A percentile compares a stretch with the other conserved stretches of the same genome.
These are phyloP conservation scores for Apiospora koreana DNA, from an alignment of 2,329 filamentous ascomycete species.

Conservation along the genomic window DNA sequence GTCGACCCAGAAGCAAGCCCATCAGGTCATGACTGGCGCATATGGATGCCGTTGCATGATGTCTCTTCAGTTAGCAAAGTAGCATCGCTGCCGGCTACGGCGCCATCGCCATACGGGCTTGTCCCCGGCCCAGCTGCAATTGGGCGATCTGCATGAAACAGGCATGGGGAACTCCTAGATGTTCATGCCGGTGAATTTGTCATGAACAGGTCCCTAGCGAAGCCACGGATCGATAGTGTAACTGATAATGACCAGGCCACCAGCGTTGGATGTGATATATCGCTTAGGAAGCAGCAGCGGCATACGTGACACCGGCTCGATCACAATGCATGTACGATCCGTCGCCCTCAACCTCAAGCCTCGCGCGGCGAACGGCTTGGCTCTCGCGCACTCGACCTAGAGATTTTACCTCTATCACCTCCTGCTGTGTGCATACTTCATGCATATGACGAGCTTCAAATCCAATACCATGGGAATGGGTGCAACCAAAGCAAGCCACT, in stretches of 20 bases:
- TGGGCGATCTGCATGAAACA: conserved; percentile 6
- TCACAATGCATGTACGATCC: conserved; percentile 3
- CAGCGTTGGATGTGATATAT: not conserved
- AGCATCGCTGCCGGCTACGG: not conserved
- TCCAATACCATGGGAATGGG: conserved; percentile 1
- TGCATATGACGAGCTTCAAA: not conserved
- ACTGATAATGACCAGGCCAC: not conserved
- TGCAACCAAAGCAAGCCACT: not conserved
- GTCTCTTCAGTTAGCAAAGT: not conserved
- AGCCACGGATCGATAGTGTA: conserved; percentile 1
- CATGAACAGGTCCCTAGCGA: not conserved
- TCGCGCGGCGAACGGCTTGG: not conserved
- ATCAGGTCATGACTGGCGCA: not conserved
- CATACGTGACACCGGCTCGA: not conserved
- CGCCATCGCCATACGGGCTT: conserved; percentile 1
- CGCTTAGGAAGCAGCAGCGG: not conserved
- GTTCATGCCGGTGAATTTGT: conserved; percentile 8
- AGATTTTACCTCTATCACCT: not conserved
- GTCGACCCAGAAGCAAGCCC: not conserved
- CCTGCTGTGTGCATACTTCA: not conserved
- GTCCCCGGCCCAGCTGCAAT: not conserved
- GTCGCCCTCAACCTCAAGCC: not conserved
- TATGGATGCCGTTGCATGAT: not conserved
- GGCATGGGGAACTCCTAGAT: not conserved
- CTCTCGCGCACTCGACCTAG: not conserved